phyloP scores from a whole-genome alignment of 1,284 basidiomycete genomes.

The Ustilago trichophora region DNA sequence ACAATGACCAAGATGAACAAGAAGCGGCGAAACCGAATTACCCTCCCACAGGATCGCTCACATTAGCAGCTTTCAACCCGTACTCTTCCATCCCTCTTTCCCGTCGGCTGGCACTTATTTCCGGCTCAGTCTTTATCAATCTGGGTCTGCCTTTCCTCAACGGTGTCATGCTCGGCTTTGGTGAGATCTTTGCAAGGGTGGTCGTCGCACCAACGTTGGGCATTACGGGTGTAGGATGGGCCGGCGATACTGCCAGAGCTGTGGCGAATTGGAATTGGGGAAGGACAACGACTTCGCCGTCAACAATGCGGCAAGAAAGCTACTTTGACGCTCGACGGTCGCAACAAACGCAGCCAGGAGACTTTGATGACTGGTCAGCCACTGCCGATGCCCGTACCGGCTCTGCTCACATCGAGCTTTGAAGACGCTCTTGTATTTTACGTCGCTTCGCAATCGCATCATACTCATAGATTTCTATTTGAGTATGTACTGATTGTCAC shows the following conservation, averaged over 20 bases:
- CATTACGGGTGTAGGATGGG: constrained; percentile 38
- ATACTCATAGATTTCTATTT: too few species aligned
- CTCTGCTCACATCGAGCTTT: constrained; percentile 20
- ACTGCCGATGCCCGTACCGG: constrained; percentile 10
- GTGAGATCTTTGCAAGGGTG: constrained; percentile 94
- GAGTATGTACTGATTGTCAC: too few species aligned
- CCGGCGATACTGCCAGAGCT: constrained; percentile 33
- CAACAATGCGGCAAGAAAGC: neutral
- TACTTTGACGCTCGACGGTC: neutral
- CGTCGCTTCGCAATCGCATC: too few species aligned
- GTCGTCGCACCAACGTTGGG: constrained; percentile 71
- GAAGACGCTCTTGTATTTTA: too few species aligned
- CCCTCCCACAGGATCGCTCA: constrained; percentile 60
- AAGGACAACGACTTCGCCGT: neutral
- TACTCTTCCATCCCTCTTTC: constrained; percentile 39
- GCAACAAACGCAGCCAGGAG: constrained; percentile 19
- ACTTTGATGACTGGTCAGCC: constrained; percentile 39
- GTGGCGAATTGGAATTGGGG: constrained; percentile 31
- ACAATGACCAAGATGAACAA: constrained; percentile 5
- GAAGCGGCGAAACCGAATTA: constrained; percentile 8
- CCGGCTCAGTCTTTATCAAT: constrained; percentile 89
- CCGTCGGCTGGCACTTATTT: constrained; percentile 67
- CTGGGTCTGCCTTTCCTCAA: constrained; percentile 92
- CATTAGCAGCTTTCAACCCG: constrained; percentile 53
- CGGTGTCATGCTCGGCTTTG: constrained; percentile 97